Evolutionary conservation across 768 basidiomycete species (phyloP), one percentile per base, ranked within the genome.

Genomic region (Pleurotus platypus): DNA sequence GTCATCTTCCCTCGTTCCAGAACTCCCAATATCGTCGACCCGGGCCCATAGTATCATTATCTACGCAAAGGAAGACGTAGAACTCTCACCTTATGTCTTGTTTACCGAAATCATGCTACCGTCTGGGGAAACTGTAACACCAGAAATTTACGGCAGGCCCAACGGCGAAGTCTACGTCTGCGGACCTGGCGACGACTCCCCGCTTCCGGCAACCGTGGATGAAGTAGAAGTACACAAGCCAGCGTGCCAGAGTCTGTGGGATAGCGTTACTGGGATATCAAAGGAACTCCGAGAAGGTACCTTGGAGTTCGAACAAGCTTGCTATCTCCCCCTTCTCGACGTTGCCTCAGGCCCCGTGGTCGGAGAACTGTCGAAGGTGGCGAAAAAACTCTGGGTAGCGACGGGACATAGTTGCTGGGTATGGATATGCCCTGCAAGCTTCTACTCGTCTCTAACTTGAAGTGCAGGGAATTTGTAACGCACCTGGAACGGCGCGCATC

Each of bases 361-460:
- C 2, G 92, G 90, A 0, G 79, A 83, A 61, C 83, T 85, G 11
- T 65, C 61, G 6, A 68, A 65, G 20, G 75, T 85, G 39, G 81
- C 84, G 2, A 78, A 80, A 61, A 87, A 90, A 0, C 66, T 94
- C 55, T 81, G 82, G 57, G 75, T 94, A 26, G 90, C 85, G 0
- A 83, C 84, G 5, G 93, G 92, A 18, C 90, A 92, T 67, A 87
- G 87, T 0, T 89, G 86, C 63, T 90, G 89, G 87, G 86, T 88
- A 62, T 63, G 82, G 73, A 8, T 13, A 20, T 15, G 51, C 16
- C 22, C 39, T 16, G 22, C 40, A 18, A 30, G 45, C 43, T 35
- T 27, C 13, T 61, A n/a, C 54, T 42, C 12, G 46, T 26, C 9
- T 39, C 6, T 13, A 35, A 47, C 27, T 49, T 39, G 54, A 65